phyloP scores from a whole-genome alignment of 148 eudicot species.

The Rhododendron williamsianum region DNA sequence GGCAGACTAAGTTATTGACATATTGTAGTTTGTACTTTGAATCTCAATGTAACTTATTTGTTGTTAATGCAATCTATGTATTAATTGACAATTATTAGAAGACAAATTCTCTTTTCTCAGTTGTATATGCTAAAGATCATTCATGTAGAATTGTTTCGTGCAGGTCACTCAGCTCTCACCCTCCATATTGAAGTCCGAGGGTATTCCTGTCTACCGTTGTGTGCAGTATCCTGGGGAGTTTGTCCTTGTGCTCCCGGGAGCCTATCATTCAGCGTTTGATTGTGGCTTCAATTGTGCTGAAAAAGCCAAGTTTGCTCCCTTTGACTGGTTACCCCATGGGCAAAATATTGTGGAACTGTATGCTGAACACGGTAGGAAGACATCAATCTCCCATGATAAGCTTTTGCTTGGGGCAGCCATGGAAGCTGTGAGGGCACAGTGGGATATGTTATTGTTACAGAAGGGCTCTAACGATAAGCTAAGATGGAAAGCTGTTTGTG shows the following conservation, averaged over 20 bases:
- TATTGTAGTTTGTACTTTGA: not conserved
- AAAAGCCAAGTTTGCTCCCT: conserved; percentile 54
- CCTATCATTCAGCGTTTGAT: conserved; percentile 60
- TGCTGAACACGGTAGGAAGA: conserved; percentile 44
- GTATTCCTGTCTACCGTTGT: conserved; percentile 71
- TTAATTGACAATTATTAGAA: not conserved
- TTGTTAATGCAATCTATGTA: not conserved
- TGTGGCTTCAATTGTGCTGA: conserved; percentile 71
- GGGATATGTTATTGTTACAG: conserved; percentile 33
- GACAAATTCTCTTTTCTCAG: not conserved
- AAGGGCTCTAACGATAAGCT: conserved; percentile 16
- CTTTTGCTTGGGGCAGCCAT: conserved; percentile 55
- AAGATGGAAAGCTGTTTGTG: conserved; percentile 50
- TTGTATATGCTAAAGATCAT: not conserved
- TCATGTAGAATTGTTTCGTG: not conserved
- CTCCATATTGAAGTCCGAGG: conserved; percentile 43
- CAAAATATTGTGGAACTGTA: conserved; percentile 48
- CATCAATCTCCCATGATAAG: conserved; percentile 64
- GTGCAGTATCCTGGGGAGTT: conserved; percentile 62
- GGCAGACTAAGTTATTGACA: not conserved
- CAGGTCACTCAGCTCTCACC: conserved; percentile 71
- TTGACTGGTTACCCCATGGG: conserved; percentile 84
- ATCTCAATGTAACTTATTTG: not conserved
- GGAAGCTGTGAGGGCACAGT: conserved; percentile 53
- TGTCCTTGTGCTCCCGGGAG: conserved; percentile 60